Evolutionary conservation across 1,284 basidiomycete genomes (phyloP), one percentile per base, ranked within the genome.

Genomic region (Papiliotrema terrestris): DNA sequence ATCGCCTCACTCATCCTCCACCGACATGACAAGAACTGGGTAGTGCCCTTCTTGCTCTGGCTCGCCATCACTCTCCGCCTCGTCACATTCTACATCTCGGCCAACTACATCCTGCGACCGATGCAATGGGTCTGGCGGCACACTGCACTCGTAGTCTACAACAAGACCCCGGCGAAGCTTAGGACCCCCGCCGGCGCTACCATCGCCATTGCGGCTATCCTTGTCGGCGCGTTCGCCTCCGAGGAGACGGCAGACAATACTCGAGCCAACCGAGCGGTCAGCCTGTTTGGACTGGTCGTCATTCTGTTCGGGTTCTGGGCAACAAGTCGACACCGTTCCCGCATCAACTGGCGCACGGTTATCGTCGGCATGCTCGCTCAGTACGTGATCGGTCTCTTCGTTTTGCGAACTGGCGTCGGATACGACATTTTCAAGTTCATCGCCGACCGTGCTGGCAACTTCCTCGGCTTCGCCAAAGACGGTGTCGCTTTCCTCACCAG

Each of bases 361-460:
- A 65, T 65, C 54, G 52, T 90, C 45, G 90, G 90, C 15, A 79
- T 92, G n/a, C 85, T 90, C 75, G 68, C 86, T 48, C 90, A 93
- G 68, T 89, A 92, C 76, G 83, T 80, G 15, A 83, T 92, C 53
- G 91, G 89, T 2, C 81, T 93, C 52, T 91, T 93, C 70, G 90
- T 92, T 41, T 81, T 93, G 65, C 91, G 91, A 77, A 83, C 84
- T 17, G 78, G 78, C 49, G 89, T 89, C 44, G 90, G 90, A 35
- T 90, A 86, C 76, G 82, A 81, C 39, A 82, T 91, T 53, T 91
- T 91, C 81, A 82, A 80, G 54, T 92, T 88, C 83, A 83, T 91
- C 56, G 88, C 89, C 2, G 82, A 77, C 51, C 83, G 88, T 26
- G 88, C 88, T 8, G 79, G 82, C 20, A 86, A 88, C 71, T 88